These are phyloP conservation scores for Stephanodiscus triporus DNA, from an alignment of 108 stramenopile species.

Conservation along the genomic window DNA sequence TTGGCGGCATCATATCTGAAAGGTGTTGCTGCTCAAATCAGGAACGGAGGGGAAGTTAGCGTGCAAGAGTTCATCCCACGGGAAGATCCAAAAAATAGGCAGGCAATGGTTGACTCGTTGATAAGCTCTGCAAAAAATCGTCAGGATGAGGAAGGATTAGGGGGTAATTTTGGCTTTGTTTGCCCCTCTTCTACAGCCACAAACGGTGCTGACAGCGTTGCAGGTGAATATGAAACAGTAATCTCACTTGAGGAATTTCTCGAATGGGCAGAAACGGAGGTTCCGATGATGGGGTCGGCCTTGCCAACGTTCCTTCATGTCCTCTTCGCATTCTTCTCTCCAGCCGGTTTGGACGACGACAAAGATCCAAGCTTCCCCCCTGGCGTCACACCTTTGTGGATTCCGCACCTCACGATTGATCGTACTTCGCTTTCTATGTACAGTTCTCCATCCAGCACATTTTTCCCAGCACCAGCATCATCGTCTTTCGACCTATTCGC, in stretches of 20 bases:
- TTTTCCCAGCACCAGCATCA: slow-evolving; percentile 15
- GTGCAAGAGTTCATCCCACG: slow-evolving; percentile 26
- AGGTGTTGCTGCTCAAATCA: neutral
- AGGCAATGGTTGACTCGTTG: slow-evolving; percentile 43
- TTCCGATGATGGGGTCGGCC: slow-evolving; percentile 66
- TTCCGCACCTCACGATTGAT: slow-evolving; percentile 43
- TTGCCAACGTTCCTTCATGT: slow-evolving; percentile 71
- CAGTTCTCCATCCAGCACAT: slow-evolving; percentile 13
- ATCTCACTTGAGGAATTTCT: slow-evolving; percentile 61
- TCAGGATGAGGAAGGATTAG: slow-evolving; percentile 6
- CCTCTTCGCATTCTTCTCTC: slow-evolving; percentile 69
- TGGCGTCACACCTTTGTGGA: slow-evolving; percentile 42
- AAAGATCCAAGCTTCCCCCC: slow-evolving; percentile 43
- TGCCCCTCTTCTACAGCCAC: slow-evolving; percentile 50
- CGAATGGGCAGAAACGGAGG: slow-evolving; percentile 73
- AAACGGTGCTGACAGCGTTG: neutral
- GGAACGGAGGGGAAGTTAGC: neutral
- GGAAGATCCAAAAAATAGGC: slow-evolving; percentile 13
- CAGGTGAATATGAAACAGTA: slow-evolving; percentile 20
- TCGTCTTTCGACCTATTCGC: slow-evolving; percentile 35
- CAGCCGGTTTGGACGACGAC: slow-evolving; percentile 18
- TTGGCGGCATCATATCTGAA: slow-evolving; percentile 46
- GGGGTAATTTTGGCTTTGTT: slow-evolving; percentile 26
- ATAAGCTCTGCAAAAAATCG: slow-evolving; percentile 28
- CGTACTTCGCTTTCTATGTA: slow-evolving; percentile 11